Percentiles rank a stretch among this genome's conserved stretches.
phyloP scores from a whole-genome alignment of 441 rosid genomes.

The Populus hybrid region DNA sequence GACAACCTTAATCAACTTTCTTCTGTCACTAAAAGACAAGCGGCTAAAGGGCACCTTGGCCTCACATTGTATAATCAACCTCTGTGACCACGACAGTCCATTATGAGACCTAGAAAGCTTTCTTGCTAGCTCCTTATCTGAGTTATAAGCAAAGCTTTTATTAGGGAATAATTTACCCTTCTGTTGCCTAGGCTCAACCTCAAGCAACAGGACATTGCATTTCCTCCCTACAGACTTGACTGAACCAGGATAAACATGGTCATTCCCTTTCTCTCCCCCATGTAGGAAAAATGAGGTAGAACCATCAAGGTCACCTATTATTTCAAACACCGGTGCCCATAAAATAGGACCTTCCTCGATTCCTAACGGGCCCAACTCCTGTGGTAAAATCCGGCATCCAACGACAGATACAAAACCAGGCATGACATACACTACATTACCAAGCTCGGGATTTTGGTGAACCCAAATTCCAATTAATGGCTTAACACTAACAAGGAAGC shows the following conservation, averaged over 20 bases:
- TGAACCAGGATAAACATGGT: slow-evolving; percentile 62
- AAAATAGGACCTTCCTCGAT: slow-evolving; percentile 67
- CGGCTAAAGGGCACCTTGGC: slow-evolving; percentile 48
- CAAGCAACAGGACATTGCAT: slow-evolving; percentile 75
- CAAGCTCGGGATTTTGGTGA: slow-evolving; percentile 87
- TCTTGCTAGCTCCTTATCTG: slow-evolving; percentile 32
- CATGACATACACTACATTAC: slow-evolving; percentile 80
- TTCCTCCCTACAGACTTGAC: slow-evolving; percentile 44
- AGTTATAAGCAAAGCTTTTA: slow-evolving; percentile 36
- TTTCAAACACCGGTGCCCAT: slow-evolving; percentile 85
- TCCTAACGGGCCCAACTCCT: slow-evolving; percentile 77
- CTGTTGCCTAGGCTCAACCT: slow-evolving; percentile 57
- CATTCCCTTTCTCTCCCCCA: slow-evolving; percentile 58
- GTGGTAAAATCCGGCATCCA: slow-evolving; percentile 80
- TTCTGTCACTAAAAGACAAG: slow-evolving; percentile 62
- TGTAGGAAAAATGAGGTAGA: slow-evolving; percentile 59
- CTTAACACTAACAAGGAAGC: slow-evolving; percentile 57
- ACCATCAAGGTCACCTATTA: slow-evolving; percentile 58
- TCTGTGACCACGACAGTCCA: slow-evolving; percentile 35
- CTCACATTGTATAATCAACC: slow-evolving; percentile 31
- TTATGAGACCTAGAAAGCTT: slow-evolving; percentile 40
- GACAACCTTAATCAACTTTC: slow-evolving; percentile 65
- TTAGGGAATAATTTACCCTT: slow-evolving; percentile 31
- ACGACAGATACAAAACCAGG: slow-evolving; percentile 75
- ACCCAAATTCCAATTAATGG: slow-evolving; percentile 84